Base-by-base conservation (phyloP, 176 grass and related monocot species). In the Carex scoparia region DNA sequence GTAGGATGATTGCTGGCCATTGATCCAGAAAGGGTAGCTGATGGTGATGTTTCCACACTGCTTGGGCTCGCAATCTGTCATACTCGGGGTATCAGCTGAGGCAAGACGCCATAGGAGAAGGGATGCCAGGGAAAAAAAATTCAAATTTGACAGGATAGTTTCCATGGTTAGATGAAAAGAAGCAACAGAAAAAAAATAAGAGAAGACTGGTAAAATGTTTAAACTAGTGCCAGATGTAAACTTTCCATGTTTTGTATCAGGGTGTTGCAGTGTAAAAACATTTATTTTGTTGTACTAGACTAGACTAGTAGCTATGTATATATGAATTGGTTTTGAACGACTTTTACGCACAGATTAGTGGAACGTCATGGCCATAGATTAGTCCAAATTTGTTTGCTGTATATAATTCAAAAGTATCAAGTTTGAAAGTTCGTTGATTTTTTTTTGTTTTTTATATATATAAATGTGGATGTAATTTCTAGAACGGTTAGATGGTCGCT, bases 21-120 rank as follows among this genome's bases (percentile, higher is more conserved):
- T 59, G 79, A 97, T 67, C 90, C 90, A 97, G 91, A 94, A 94
- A 23, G 91, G 94, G 32, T 87, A 97, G 70, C 19, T 55, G 60
- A 96, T 77, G 56, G 68, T 55, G 66, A 65, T 84, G 81, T 61
- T 56, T 49, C 94, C 90, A 57, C 93, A 94, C 28, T 76, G 2
- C 56, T 87, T 87, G 59, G 88, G 79, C 54, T 83, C 8, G 48
- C 90, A 92, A 69, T 27, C 81, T 15, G 15, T 44, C 62, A 83
- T 83, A 10, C 13, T 55, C 0, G 49, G 42, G 4, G 19, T 53
- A 10, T 66, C 81, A 1, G 81, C 60, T 9, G 64, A 53, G 4
- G 30, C 13, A 6, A 65, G 5, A 69, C 2, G 23, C 62, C 35
- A 66, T 18, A 66, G 64, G 12, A 83, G 44, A 69, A 46, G 5